Conservation (phyloP, 225 moss, liverwort and hornwort genomes). For the Asterella californica region DNA sequence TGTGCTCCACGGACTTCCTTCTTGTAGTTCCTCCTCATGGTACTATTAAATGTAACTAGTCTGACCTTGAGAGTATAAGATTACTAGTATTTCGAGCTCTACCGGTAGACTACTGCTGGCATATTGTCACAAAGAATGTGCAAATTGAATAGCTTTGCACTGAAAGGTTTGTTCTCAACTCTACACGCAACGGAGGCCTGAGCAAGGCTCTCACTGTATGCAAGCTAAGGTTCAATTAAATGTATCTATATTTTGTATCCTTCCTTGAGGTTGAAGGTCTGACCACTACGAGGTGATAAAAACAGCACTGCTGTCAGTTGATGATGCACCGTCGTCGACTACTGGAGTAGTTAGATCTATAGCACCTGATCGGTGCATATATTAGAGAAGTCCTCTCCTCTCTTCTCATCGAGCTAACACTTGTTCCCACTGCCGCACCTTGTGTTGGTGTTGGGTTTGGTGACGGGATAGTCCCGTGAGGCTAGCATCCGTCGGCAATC, state of each 20-base stretch:
- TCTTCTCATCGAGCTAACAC: not conserved
- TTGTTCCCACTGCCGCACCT: not conserved
- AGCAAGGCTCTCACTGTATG: not conserved
- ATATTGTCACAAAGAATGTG: constrained; percentile 1
- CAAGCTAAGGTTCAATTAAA: not conserved
- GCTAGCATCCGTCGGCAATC: constrained; percentile 8
- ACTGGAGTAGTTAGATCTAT: not conserved
- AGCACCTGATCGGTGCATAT: not conserved
- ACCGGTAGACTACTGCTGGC: no score
- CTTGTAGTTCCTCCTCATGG: not conserved
- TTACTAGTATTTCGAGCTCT: no score
- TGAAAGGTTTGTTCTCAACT: not conserved
- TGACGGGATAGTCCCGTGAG: not conserved
- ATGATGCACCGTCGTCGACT: not conserved
- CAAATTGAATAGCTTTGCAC: not conserved
- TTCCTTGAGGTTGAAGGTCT: not conserved
- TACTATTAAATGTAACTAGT: not conserved
- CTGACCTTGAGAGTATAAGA: not conserved
- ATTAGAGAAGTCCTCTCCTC: not conserved
- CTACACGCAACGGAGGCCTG: constrained; percentile 9
- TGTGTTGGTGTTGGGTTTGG: not conserved
- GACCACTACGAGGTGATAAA: not conserved
- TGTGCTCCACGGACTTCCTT: no score
- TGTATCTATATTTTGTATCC: not conserved
- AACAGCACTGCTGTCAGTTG: not conserved